These are phyloP conservation scores for Yamadazyma scolyti DNA, from an alignment of 805 yeast genomes.

Conservation along the genomic window DNA sequence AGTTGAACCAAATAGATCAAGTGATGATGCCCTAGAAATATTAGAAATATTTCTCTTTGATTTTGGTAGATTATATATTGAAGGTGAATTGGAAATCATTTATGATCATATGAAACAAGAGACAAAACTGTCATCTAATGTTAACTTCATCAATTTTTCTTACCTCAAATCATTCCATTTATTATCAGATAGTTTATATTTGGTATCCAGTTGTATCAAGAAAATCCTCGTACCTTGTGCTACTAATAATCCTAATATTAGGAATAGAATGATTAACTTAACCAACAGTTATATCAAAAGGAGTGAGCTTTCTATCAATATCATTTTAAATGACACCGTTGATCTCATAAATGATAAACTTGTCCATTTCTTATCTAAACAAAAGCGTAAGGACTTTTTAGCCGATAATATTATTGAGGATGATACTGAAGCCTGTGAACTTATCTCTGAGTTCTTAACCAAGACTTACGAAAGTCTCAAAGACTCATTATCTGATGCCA, in stretches of 20 bases:
- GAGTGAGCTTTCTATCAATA: slow-evolving; percentile 63
- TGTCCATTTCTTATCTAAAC: slow-evolving; percentile 48
- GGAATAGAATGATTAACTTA: slow-evolving; percentile 55
- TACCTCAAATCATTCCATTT: slow-evolving; percentile 48
- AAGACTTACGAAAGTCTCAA: slow-evolving; percentile 38
- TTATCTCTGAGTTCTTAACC: slow-evolving; percentile 51
- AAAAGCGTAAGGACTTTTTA: slow-evolving; percentile 69
- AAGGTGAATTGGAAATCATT: slow-evolving; percentile 69
- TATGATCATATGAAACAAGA: slow-evolving; percentile 44
- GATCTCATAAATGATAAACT: slow-evolving; percentile 52
- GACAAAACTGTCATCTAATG: slow-evolving; percentile 18
- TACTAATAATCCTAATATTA: slow-evolving; percentile 51
- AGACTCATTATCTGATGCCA: slow-evolving; percentile 33
- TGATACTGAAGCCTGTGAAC: slow-evolving; percentile 70
- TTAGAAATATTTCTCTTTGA: slow-evolving; percentile 65
- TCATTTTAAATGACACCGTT: slow-evolving; percentile 57
- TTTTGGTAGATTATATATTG: slow-evolving; percentile 71
- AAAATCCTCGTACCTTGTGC: slow-evolving; percentile 75
- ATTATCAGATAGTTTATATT: slow-evolving; percentile 56
- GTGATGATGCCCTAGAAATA: slow-evolving; percentile 61
- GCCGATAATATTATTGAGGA: slow-evolving; percentile 38
- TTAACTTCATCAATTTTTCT: slow-evolving; percentile 38
- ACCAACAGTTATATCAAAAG: slow-evolving; percentile 58
- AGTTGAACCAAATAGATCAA: slow-evolving; percentile 58
- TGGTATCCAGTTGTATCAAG: slow-evolving; percentile 70